Evolutionary conservation across 192 early-diverging fungal genomes (phyloP), one percentile per base, ranked within the genome.

Genomic region (Powellomyces hirtus): DNA sequence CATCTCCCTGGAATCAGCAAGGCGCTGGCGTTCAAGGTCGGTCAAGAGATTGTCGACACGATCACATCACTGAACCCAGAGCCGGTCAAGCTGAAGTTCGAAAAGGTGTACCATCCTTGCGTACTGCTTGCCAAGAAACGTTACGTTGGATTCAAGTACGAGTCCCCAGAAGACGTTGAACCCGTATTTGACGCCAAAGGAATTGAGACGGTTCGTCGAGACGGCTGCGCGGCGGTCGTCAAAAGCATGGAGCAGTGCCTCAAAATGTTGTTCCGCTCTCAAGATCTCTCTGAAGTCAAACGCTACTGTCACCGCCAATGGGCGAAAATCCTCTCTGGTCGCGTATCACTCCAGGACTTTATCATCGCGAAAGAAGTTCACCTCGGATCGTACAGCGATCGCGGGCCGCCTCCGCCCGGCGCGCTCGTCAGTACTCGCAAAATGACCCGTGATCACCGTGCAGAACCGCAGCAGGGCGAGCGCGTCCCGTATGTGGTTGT

Each of bases 121-220:
- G 76, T 98, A 3, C 62, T 98, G 59, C 76, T 94, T 18, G 86
- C 94, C n/a, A 97, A 97, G 70, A 98, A 97, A 75, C 81, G 94
- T 27, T 98, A 98, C 66, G 91, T 92, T 5, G 96, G 96, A 0
- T 90, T 86, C 78, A 92, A 88, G 74, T 96, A 81, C 72, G 90
- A 92, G 67, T 76, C 70, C 0, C 59, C 63, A 8, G 73, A 83
- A 2, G 86, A 93, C 56, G 77, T 53, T 1, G 85, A 86, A 49
- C 91, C 92, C 0, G 78, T 78, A 13, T 90, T 97, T 86, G 96
- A 98, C 64, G 93, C 89, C 36, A 98, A 98, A 73, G 96, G 96
- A 1, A 94, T 95, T 60, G 96, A 98, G 75, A 96, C 93, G 7
- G 91, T 98, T 14, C 81, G 94, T 33, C 77, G 96, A 0, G 94